Percentiles rank a stretch among this genome's conserved stretches.
These are phyloP conservation scores for Candida arabinofermentans DNA, from an alignment of 805 yeast species.

Conservation along the genomic window DNA sequence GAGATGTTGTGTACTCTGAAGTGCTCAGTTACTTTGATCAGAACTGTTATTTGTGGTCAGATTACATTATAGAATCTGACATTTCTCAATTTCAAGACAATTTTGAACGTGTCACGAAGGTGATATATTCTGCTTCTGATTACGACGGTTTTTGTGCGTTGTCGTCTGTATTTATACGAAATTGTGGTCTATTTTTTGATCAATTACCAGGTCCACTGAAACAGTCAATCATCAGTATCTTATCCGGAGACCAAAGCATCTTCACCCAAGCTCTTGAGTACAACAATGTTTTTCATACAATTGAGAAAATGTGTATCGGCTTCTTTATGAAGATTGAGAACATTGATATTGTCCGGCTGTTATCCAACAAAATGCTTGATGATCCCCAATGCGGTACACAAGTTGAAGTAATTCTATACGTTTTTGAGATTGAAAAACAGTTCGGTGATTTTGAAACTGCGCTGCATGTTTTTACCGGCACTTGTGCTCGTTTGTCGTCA, in stretches of 20 bases:
- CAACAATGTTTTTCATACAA: conserved; percentile 37
- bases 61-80: neutral
- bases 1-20: conserved; percentile 1
- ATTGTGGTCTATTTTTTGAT: conserved; percentile 5
- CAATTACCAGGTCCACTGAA: neutral
- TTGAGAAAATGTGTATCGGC: conserved; percentile 39
- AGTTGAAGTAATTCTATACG: conserved; percentile 45
- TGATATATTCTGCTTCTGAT: neutral
- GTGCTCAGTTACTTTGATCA: conserved; percentile 1
- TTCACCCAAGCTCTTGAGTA: conserved; percentile 26
- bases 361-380: conserved; percentile 5
- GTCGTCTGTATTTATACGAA: conserved; percentile 4
- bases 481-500: conserved; percentile 22
- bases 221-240: neutral
- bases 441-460: conserved; percentile 26
- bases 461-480: conserved; percentile 29
- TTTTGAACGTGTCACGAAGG: neutral
- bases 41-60: conserved; percentile 3
- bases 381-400: conserved; percentile 23
- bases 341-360: conserved; percentile 24
- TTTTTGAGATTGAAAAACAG: conserved; percentile 36
- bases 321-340: conserved; percentile 31
- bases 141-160: conserved; percentile 2
- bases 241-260: conserved; percentile 20
- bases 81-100: neutral